A percentile compares a stretch with the other conserved stretches of the same genome.
Conservation (phyloP, 306 rosid genomes). For the Gastrolobium villosum region DNA sequence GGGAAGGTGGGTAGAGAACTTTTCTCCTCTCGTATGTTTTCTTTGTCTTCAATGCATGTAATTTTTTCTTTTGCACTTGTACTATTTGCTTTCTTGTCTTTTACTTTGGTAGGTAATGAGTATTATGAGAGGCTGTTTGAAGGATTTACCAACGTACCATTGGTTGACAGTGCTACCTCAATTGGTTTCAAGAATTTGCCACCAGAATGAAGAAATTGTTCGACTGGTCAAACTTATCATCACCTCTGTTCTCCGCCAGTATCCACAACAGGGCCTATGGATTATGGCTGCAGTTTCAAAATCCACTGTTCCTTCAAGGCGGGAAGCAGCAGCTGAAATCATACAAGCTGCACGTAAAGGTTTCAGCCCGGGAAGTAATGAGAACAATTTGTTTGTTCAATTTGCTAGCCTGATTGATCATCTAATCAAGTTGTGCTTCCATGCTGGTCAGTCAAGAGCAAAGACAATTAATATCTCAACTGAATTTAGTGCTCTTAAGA, state of each 20-base stretch:
- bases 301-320: conserved; percentile 92
- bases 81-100: conserved; percentile 39
- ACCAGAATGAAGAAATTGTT: conserved; percentile 90
- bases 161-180: conserved; percentile 98
- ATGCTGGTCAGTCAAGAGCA: conserved; percentile 85
- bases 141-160: conserved; percentile 90
- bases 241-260: conserved; percentile 82
- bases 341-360: conserved; percentile 88
- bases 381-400: conserved; percentile 81
- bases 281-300: conserved; percentile 99
- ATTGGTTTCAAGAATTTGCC: conserved; percentile 98
- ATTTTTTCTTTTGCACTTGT: conserved; percentile 38
- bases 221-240: conserved; percentile 81
- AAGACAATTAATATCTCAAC: conserved; percentile 82
- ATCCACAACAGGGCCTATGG: conserved; percentile 97
- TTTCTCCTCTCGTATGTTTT: conserved; percentile 38
- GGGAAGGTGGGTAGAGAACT: conserved; percentile 59
- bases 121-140: conserved; percentile 84
- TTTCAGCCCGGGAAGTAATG: conserved; percentile 73
- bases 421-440: conserved; percentile 92
- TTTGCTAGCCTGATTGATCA: conserved; percentile 92
- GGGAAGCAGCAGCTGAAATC: conserved; percentile 95
- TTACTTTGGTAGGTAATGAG: conserved; percentile 69
- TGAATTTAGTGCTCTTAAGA: conserved; percentile 91
- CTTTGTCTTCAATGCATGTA: conserved; percentile 41